Evolutionary conservation across 2,329 filamentous ascomycete genomes (phyloP).

Genomic region (Ophiocordyceps polyrhachis-furcata): DNA sequence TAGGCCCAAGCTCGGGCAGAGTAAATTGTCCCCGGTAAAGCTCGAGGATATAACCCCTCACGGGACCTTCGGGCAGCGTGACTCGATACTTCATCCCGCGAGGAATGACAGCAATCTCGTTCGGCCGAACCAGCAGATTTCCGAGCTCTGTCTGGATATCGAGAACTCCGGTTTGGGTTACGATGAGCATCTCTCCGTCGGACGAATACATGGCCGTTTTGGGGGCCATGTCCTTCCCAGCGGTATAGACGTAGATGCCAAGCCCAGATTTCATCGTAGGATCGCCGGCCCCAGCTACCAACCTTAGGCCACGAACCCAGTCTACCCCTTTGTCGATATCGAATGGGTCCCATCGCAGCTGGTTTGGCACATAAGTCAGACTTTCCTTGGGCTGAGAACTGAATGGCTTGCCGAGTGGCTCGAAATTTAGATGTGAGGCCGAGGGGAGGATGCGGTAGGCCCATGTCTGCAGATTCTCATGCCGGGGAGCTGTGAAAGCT

Average conservation of each 20-base stretch:
- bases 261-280: constrained; percentile 61
- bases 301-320: constrained; percentile 40
- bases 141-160: constrained; percentile 67
- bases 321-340: constrained; percentile 44
- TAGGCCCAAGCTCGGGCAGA: constrained; percentile 54
- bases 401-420: constrained; percentile 18
- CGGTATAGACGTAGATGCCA: constrained; percentile 66
- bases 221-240: constrained; percentile 58
- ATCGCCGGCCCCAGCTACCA: constrained; percentile 63
- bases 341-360: constrained; percentile 69
- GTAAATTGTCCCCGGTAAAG: constrained; percentile 54
- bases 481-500: constrained; percentile 46
- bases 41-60: constrained; percentile 57
- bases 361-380: constrained; percentile 41
- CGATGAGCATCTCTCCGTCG: constrained; percentile 61
- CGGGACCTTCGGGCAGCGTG: constrained; percentile 38
- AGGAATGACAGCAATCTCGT: constrained; percentile 62
- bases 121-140: constrained; percentile 53
- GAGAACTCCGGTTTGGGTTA: constrained; percentile 53
- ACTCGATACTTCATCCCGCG: constrained; percentile 59
- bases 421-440: constrained; percentile 38
- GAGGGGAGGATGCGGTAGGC: constrained; percentile 52
- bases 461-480: constrained; percentile 54
- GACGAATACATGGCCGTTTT: constrained; percentile 67
- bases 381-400: background rate